Percentiles rank a stretch among this genome's conserved stretches.
These are phyloP conservation scores for Pseudogymnoascus pannorum DNA, from an alignment of 2,329 filamentous ascomycete genomes.

Conservation along the genomic window DNA sequence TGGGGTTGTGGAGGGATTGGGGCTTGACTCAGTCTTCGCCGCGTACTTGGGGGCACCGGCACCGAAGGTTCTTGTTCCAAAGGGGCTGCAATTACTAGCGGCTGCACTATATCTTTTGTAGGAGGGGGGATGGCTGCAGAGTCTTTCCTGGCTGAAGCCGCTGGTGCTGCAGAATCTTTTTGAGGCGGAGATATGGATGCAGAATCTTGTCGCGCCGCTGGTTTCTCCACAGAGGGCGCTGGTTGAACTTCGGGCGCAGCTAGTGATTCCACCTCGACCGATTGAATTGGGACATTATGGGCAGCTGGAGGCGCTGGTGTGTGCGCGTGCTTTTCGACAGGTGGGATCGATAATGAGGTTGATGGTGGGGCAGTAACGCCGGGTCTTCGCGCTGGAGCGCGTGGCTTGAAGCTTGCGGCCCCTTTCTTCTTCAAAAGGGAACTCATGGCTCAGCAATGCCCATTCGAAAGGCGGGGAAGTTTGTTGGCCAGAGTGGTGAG, in stretches of 20 bases:
- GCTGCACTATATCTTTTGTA: neutral
- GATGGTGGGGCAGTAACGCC: constrained; percentile 32
- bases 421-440: constrained; percentile 62
- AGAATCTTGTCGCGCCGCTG: neutral
- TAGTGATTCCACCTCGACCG: neutral
- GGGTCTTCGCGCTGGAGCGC: constrained; percentile 50
- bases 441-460: constrained; percentile 40
- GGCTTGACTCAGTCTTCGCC: neutral
- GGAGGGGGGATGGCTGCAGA: neutral
- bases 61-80: neutral
- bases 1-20: neutral
- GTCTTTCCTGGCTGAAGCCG: neutral
- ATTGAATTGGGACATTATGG: neutral
- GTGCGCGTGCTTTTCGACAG: constrained; percentile 32
- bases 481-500: neutral
- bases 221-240: constrained; percentile 25
- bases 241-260: constrained; percentile 29
- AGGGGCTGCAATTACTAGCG: neutral
- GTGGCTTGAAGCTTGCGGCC: constrained; percentile 61
- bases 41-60: neutral
- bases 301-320: constrained; percentile 19
- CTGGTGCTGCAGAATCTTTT: neutral
- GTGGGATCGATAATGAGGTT: constrained; percentile 31
- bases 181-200: neutral
- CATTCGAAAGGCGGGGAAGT: neutral